Evolutionary conservation across 352 stramenopile species (phyloP), one percentile per base, ranked within the genome.

Genomic region (Blastocystis hominis): DNA sequence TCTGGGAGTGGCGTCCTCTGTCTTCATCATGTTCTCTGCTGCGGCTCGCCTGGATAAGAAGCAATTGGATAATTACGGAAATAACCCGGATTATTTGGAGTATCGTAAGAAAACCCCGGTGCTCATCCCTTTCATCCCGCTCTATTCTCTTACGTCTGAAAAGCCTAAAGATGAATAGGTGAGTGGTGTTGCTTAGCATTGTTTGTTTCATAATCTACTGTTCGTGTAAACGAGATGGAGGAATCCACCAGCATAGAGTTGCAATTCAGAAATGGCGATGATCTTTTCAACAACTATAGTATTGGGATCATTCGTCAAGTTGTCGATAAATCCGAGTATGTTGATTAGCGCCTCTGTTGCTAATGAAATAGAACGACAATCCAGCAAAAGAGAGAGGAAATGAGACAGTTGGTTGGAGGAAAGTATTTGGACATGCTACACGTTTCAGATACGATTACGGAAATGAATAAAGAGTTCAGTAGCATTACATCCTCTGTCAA

Each of bases 351-450:
- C 10, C 13, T 47, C 13, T 17, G 5, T 7, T 46, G 6, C 20
- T 55, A 62, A 59, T n/a, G 3, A 36, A 77, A 3, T 76, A 86
- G 76, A 55, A 46, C n/a, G 20, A 55, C n/a, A 24, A 86, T 86
- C 47, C 9, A 78, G 36, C 17, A 72, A 34, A 86, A 86, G 59
- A 55, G 38, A n/a, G 59, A 86, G 13, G 50, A 61, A 13, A 47
- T 86, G 76, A 53, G 76, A 9, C 47, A 77, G 20, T 75, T 86
- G 24, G 76, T 86, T 17, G 76, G 76, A 61, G 59, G 40, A n/a
- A 86, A 86, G 63, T 86, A 86, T 77, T 59, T 76, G 63, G 76
- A 86, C 20, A 86, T 86, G 76, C 63, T 86, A 3, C n/a, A 77
- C 15, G 59, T 76, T n/a, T 72, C 38, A 2, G 63, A 86, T 61